These are phyloP conservation scores for Xylaria sp. DNA, from an alignment of 2,329 filamentous ascomycete species.

Conservation along the genomic window DNA sequence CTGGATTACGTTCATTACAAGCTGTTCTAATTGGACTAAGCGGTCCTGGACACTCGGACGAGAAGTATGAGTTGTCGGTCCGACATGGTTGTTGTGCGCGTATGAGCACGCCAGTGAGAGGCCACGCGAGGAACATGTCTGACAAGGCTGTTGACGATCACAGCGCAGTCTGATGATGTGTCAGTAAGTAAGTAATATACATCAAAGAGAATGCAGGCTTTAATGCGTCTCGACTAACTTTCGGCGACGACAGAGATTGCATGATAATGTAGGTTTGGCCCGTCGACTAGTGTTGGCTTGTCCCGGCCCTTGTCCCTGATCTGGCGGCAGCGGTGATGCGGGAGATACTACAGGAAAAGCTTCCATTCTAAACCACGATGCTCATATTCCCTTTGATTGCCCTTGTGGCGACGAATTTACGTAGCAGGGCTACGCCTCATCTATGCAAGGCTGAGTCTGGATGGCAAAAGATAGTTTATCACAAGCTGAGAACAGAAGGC, in stretches of 20 bases:
- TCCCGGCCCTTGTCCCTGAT: constrained; percentile 12
- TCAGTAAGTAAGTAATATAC: background rate
- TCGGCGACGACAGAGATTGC: constrained; percentile 27
- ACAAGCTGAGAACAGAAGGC: background rate
- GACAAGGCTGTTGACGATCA: constrained; percentile 23
- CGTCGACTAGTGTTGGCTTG: constrained; percentile 5
- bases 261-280: constrained; percentile 19
- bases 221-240: constrained; percentile 24
- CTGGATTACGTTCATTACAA: constrained; percentile 27
- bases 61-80: background rate
- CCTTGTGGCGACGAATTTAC: background rate
- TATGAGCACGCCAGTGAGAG: constrained; percentile 24
- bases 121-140: constrained; percentile 25
- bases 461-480: background rate
- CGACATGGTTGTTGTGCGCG: background rate
- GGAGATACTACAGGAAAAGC: constrained; percentile 1
- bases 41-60: constrained; percentile 23
- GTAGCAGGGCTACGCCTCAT: background rate
- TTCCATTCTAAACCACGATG: background rate
- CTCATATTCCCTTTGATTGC: background rate
- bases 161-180: constrained; percentile 21
- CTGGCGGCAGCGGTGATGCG: background rate
- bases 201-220: background rate
- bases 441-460: background rate
- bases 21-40: constrained; percentile 24